Conservation (phyloP, 805 yeast species). For the Hanseniaspora vineae region DNA sequence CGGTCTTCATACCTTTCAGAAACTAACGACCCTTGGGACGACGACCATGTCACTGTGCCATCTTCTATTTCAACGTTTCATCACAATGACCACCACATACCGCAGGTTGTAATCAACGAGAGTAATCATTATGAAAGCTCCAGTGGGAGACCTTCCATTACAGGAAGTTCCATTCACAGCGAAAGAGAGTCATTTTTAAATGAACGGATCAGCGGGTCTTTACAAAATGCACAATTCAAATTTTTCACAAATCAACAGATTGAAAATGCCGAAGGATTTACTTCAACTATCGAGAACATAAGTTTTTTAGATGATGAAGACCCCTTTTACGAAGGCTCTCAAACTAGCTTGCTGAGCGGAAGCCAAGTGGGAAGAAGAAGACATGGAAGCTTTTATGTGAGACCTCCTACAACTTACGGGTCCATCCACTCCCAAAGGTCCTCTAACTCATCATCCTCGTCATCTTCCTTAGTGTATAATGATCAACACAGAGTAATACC, state of each 20-base stretch:
- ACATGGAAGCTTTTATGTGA: conserved; percentile 3
- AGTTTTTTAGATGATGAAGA: conserved; percentile 74
- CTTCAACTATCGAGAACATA: conserved; percentile 61
- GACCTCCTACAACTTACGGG: conserved; percentile 8
- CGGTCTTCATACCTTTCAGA: conserved; percentile 1
- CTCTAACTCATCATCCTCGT: conserved; percentile 17
- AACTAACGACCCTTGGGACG: conserved; percentile 3
- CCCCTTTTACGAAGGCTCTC: conserved; percentile 11
- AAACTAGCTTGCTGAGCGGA: conserved; percentile 4
- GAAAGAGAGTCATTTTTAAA: conserved; percentile 10
- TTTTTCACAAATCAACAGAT: conserved; percentile 79
- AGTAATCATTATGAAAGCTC: conserved; percentile 6
- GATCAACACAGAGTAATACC: conserved; percentile 28
- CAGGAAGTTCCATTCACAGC: neutral
- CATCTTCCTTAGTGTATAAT: conserved; percentile 22
- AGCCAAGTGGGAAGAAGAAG: conserved; percentile 3
- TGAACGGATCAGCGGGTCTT: conserved; percentile 15
- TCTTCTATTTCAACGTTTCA: conserved; percentile 69
- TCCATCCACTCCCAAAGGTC: conserved; percentile 16
- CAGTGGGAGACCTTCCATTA: conserved; percentile 5
- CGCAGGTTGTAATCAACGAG: conserved; percentile 11
- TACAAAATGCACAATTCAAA: conserved; percentile 32
- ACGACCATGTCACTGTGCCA: conserved; percentile 43
- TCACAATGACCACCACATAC: conserved; percentile 41
- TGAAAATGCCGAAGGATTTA: conserved; percentile 69